Base-by-base conservation (phyloP, 139 green algal species). In the Edaphochlamys debaryana region DNA sequence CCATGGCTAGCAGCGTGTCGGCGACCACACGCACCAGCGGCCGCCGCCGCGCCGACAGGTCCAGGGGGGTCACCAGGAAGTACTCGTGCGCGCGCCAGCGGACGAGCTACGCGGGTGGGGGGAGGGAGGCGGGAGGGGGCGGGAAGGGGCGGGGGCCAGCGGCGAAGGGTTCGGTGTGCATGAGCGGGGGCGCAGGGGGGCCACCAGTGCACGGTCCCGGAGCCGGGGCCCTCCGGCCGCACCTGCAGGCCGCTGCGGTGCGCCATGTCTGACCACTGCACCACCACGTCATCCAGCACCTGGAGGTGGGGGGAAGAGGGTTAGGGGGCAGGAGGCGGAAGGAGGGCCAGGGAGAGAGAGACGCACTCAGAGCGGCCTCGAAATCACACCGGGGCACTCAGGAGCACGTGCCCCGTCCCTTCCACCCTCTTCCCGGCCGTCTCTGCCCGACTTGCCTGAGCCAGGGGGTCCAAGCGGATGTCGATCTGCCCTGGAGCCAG, bases 211-310 rank as follows among this genome's bases (percentile, higher is more conserved):
- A n/a, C n/a, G n/a, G n/a, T n/a, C n/a, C n/a, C n/a, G n/a, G n/a
- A n/a, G n/a, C n/a, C n/a, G n/a, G n/a, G n/a, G n/a, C n/a, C n/a
- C n/a, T n/a, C n/a, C n/a, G n/a, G n/a, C n/a, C n/a, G n/a, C n/a
- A n/a, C n/a, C 32, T 73, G 67, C 62, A 90, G 80, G 2, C 69
- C 62, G 17, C 22, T 62, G 27, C 45, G 58, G 80, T 87, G 86
- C 0, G 86, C 68, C 34, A 73, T 27, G 38, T 69, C 41, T 29
- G 25, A 67, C 86, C 86, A 90, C 36, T 66, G 75, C 60, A 90
- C 80, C 25, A 83, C 69, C 1, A 80, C 69, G 56, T 90, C 86
- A 40, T 90, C 86, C 69, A 90, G 60, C 27, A 86, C 86, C 52
- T 79, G 68, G 3, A 25, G 38, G 32, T 19, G 37, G 37, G 37